A percentile compares a stretch with the other conserved stretches of the same genome.
phyloP scores from a whole-genome alignment of 1,139 yeast species.

The Debaryomyces fabryi region DNA sequence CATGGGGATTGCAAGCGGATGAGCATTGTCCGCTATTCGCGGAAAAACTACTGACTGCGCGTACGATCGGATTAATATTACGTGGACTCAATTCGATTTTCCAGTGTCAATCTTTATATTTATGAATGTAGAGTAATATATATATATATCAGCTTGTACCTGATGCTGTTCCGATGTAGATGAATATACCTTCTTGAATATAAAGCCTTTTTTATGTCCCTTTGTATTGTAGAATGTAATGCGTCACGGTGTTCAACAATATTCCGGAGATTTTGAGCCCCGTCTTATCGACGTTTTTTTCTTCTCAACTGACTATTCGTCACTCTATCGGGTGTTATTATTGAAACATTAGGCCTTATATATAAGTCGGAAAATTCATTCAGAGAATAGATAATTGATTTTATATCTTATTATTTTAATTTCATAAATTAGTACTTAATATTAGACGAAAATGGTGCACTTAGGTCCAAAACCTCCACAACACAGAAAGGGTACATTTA shows the following conservation, averaged over 20 bases:
- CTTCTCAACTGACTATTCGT: background rate
- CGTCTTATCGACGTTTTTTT: background rate
- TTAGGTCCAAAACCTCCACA: conserved; percentile 85
- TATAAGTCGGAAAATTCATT: background rate
- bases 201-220: no score
- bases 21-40: conserved; percentile 5
- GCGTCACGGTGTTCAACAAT: background rate
- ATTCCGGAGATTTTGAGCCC: conserved; percentile 1
- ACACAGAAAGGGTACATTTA: conserved; percentile 78
- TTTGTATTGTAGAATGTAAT: background rate
- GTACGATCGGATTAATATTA: background rate
- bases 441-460: conserved; percentile 59
- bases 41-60: conserved; percentile 7
- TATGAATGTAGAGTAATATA: background rate
- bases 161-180: background rate
- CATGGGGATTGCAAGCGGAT: conserved; percentile 6
- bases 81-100: background rate
- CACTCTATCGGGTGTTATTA: background rate
- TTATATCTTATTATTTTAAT: background rate
- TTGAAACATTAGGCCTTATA: background rate
- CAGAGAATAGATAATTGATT: background rate
- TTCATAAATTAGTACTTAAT: background rate
- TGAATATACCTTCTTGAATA: background rate
- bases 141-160: background rate
- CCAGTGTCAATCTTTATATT: background rate